These are phyloP conservation scores for Cryphonectria carpinicola DNA, from an alignment of 2,329 filamentous ascomycete species.

Conservation along the genomic window DNA sequence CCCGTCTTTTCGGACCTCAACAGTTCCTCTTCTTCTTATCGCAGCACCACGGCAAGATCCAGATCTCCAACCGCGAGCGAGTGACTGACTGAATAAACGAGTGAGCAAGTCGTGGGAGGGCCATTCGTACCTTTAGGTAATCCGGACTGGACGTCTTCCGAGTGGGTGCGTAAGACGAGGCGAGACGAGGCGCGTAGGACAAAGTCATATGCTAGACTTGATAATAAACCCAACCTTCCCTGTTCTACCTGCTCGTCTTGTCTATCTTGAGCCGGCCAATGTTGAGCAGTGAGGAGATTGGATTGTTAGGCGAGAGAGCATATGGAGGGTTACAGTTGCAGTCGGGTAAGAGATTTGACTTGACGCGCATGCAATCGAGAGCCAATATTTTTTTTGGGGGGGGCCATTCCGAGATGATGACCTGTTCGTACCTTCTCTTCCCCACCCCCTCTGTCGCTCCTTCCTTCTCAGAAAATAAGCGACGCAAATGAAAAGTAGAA, in stretches of 20 bases:
- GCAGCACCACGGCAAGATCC: not conserved
- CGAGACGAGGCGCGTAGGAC: not conserved
- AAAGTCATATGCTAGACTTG: no score
- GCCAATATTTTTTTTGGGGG: not conserved
- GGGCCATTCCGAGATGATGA: not conserved
- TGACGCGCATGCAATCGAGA: slow-evolving; percentile 2
- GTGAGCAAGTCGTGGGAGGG: not conserved
- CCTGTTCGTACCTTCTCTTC: not conserved
- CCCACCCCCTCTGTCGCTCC: not conserved
- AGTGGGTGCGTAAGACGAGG: not conserved
- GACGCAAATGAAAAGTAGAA: not conserved
- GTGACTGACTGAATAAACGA: not conserved
- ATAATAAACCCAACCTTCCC: no score
- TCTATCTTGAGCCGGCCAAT: not conserved
- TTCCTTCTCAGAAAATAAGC: not conserved
- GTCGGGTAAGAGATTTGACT: slow-evolving; percentile 4
- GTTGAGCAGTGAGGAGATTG: not conserved
- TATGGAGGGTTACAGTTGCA: not conserved
- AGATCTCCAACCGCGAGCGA: not conserved
- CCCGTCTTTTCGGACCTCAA: not conserved
- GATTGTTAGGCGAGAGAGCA: not conserved
- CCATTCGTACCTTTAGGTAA: not conserved
- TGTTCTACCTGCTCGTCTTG: not conserved
- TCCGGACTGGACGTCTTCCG: not conserved
- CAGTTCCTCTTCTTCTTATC: not conserved